phyloP scores from a whole-genome alignment of 352 stramenopile genomes.

The Pythium aphanidermatum region DNA sequence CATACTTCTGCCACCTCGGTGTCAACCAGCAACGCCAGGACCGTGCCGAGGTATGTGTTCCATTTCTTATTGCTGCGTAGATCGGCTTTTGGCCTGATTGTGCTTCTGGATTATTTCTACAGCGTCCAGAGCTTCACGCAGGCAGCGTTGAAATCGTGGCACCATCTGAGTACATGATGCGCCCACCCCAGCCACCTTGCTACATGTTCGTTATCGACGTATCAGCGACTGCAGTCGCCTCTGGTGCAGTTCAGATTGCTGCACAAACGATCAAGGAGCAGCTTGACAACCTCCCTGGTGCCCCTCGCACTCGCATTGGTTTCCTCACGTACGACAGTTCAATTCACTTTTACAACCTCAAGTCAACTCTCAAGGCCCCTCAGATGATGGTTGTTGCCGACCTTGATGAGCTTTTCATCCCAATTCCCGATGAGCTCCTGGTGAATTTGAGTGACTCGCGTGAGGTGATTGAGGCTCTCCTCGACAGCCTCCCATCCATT shows the following conservation, averaged over 20 bases:
- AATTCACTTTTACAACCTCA: constrained; percentile 89
- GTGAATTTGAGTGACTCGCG: constrained; percentile 96
- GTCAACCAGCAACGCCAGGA: constrained; percentile 93
- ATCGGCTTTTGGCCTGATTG: constrained; percentile 86
- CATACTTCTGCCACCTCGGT: constrained; percentile 98
- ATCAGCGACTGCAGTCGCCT: constrained; percentile 64
- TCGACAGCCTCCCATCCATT: constrained; percentile 93
- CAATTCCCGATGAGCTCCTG: constrained; percentile 95
- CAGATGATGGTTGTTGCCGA: constrained; percentile 89
- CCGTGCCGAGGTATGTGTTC: constrained; percentile 83
- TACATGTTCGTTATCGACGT: constrained; percentile 90
- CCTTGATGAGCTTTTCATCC: constrained; percentile 85
- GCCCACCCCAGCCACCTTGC: constrained; percentile 79
- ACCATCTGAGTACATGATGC: constrained; percentile 87
- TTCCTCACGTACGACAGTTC: constrained; percentile 85
- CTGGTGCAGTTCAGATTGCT: constrained; percentile 59
- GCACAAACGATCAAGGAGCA: constrained; percentile 78
- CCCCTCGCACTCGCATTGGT: constrained; percentile 67
- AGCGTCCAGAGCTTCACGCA: constrained; percentile 65
- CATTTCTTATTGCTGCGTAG: constrained; percentile 57
- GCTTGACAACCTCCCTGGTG: constrained; percentile 71
- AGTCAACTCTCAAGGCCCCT: constrained; percentile 77
- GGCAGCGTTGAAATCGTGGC: constrained; percentile 85
- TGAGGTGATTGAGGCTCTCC: constrained; percentile 91
- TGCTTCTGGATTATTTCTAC: constrained; percentile 64